Base-by-base conservation (phyloP, 1,139 yeast species). In the Kodamaea alishanica region DNA sequence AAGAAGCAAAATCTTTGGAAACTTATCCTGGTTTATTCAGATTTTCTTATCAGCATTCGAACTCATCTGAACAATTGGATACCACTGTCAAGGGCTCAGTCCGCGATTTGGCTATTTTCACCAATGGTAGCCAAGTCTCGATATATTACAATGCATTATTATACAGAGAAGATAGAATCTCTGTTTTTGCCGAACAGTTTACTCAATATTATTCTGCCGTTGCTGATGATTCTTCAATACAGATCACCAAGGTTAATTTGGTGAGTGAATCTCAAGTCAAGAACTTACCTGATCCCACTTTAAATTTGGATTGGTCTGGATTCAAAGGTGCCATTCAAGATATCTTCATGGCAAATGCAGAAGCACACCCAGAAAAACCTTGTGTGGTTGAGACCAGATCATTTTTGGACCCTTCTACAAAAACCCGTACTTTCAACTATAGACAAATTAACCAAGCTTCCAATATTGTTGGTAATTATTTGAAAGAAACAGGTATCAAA, bases 261-360 rank as follows among this genome's bases (percentile, higher is more conserved):
- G 67, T 88, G 42, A 88, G 97, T 1, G 56, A 64, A 8, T 57
- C 79, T 2, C 96, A 89, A 55, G 56, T 55, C 28, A 49, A 60
- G 1, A 61, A 72, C 4, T 70, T 94, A 42, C 98, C 98, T 6
- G 94, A 90, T 56, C 98, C 99, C 32, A 86, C 89, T 3, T 62
- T 68, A 8, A 84, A 90, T 54, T 73, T 92, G 49, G 95, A 89
- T 60, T 92, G 97, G 97, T 70, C 81, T 32, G 86, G 86, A 12
- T 92, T 81, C 63, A 76, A 94, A 49, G 98, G 99, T 34, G 90
- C 97, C 8, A 94, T 92, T 50, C 98, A 94, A 56, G 98, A 92
- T 53, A 90, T 92, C 35, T 92, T 92, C 62, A 81, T 83, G 61
- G 79, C 73, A 41, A 92, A 92, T 58, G 97, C 98, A 4, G 78